Base-by-base conservation (phyloP, 108 stramenopile genomes). In the Epithemia pelagica region DNA sequence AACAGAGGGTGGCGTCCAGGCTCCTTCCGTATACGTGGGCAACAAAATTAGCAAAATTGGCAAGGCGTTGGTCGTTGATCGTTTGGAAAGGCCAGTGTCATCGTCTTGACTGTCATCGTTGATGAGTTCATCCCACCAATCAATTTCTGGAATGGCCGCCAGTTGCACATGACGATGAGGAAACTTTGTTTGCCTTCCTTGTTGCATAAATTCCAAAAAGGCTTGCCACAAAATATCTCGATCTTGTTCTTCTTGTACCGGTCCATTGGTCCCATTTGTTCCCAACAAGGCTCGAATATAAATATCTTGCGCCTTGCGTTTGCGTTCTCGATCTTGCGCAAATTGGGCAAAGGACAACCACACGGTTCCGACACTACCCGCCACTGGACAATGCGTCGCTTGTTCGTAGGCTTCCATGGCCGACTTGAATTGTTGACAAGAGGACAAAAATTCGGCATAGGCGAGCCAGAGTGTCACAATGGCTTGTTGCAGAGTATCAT, bases 91-190 rank as follows among this genome's bases (percentile, higher is more conserved):
- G 28, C 3, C 25, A 22, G 59, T 1, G n/a, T 27, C 58, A 3
- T 31, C 29, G 5, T 72, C 66, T 2, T 77, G 77, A 20, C 81
- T 67, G 46, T 91, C 85, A 54, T 80, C 62, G 70, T 94, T 94
- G 26, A 91, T 54, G n/a, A 94, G 53, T 61, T 94, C 88, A 73
- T 94, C 93, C 90, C 90, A 94, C 93, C 93, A 94, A 74, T 94
- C 93, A 71, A 85, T 74, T 62, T 82, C 77, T 53, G 79, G 78
- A 28, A 83, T 59, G 15, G 64, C 52, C 25, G 74, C 79, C 55
- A 84, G 59, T 67, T 82, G 84, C 23, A 46, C 37, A 10, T 15
- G 37, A 46, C 37, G 37, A 46, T 46, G 37, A 46, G 37, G 37
- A 46, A 46, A 46, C 15, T 46, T n/a, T n/a, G n/a, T n/a, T n/a